Evolutionary conservation across 116 monocot species (phyloP).

Genomic region (Dioscorea cayenensis): DNA sequence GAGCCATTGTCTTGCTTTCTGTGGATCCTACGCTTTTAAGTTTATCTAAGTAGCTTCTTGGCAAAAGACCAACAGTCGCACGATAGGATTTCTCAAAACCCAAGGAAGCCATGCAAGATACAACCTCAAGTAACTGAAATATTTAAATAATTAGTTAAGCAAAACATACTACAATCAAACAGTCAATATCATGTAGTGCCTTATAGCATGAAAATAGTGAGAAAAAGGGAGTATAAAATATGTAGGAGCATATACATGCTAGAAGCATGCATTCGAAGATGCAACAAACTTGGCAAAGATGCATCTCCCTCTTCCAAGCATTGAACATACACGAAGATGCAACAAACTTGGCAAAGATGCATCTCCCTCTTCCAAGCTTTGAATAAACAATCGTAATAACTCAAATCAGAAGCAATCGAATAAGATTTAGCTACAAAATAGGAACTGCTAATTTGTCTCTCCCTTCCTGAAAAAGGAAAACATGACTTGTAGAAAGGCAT

Average conservation of each 20-base stretch:
- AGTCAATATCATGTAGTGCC: neutral
- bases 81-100: conserved; percentile 99
- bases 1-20: conserved; percentile 47
- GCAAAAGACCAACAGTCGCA: conserved; percentile 93
- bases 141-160: neutral
- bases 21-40: conserved; percentile 60
- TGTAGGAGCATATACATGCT: conserved; percentile 25
- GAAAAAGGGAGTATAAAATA: conserved; percentile 2
- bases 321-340: too few species aligned
- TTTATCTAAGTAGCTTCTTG: conserved; percentile 94
- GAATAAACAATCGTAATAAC: conserved; percentile 96
- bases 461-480: conserved; percentile 55
- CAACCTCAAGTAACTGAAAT: conserved; percentile 87
- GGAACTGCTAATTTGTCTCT: conserved; percentile 68
- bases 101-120: conserved; percentile 83
- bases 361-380: conserved; percentile 98
- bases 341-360: too few species aligned
- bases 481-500: too few species aligned
- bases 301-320: too few species aligned
- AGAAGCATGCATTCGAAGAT: conserved; percentile 76
- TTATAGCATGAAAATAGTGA: neutral
- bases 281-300: conserved; percentile 78
- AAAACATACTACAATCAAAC: neutral
- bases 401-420: conserved; percentile 69
- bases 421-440: conserved; percentile 71